Evolutionary conservation across 208 protist genomes (phyloP), one percentile per base, ranked within the genome.

Genomic region (Trypanosomatidae sp.): DNA sequence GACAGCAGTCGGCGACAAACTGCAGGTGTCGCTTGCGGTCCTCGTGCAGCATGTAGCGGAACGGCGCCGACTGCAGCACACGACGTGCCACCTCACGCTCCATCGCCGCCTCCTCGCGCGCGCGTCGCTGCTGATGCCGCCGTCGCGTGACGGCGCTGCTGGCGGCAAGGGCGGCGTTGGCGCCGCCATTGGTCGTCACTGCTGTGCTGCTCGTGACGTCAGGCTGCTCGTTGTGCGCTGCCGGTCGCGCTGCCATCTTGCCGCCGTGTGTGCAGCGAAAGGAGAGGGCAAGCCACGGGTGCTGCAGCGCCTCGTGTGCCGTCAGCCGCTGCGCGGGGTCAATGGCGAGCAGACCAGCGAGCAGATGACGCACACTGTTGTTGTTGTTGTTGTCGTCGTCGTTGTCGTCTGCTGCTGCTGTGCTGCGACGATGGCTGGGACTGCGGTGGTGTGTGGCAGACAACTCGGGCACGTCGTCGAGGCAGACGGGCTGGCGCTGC

Each of bases 1-100:
- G 40, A 43, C 71, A 85, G 38, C 75, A 84, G 51, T 87, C 82
- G 0, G 77, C 72, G 25, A 84, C 74, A 33, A 91, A 91, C 48
- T 91, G 82, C 11, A 91, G 53, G 51, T 91, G 82, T 15, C 66
- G 57, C 45, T 83, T 53, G 0, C 54, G 45, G 49, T 87, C 82
- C 6, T 50, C 33, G 33, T 56, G 37, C n/a, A 76, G 57, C 56
- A 91, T 69, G 6, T 37, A 33, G 49, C 61, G 53, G 10, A 87
- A 45, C 28, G 71, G 57, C 0, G 56, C 46, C 26, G 82, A 73
- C 32, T 69, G 43, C 33, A 65, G 56, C 40, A 85, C 56, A 1
- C 57, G 59, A 3, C 44, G 56, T 0, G 74, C 66, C 2, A 91
- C 74, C 20, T 83, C 66, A 19, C 60, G 53, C 30, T 77, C 62